phyloP scores from a whole-genome alignment of 257 asterid species.

The Przewalskia tangutica region DNA sequence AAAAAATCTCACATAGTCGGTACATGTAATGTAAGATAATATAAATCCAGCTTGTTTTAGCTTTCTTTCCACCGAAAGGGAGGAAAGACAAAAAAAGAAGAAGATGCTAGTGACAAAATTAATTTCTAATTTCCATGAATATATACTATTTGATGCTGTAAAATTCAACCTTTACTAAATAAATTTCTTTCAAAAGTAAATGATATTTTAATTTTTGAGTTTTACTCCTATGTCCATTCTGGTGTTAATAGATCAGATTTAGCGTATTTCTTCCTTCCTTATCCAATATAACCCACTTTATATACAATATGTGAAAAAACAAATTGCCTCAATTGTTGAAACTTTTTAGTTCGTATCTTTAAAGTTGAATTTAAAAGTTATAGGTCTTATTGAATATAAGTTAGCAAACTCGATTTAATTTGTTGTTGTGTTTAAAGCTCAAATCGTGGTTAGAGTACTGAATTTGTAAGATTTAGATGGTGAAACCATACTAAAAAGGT shows the following conservation, averaged over 20 bases:
- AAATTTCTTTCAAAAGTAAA: background rate
- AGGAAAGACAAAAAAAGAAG: background rate
- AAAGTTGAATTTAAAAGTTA: no score
- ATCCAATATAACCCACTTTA: no score
- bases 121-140: background rate
- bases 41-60: background rate
- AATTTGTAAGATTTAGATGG: no score
- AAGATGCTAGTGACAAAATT: background rate
- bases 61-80: background rate
- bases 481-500: no score
- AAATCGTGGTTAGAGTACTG: background rate
- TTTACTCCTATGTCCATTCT: background rate
- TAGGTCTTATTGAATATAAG: background rate
- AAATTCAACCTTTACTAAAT: background rate
- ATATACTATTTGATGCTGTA: background rate
- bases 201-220: background rate
- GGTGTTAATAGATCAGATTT: background rate
- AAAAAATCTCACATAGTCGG: background rate
- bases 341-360: background rate
- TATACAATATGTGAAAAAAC: no score
- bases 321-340: background rate
- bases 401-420: background rate
- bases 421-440: background rate
- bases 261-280: background rate
- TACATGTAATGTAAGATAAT: background rate